These are phyloP conservation scores for Alternaria hordeiaustralica DNA, from an alignment of 2,329 filamentous ascomycete species.

Conservation along the genomic window DNA sequence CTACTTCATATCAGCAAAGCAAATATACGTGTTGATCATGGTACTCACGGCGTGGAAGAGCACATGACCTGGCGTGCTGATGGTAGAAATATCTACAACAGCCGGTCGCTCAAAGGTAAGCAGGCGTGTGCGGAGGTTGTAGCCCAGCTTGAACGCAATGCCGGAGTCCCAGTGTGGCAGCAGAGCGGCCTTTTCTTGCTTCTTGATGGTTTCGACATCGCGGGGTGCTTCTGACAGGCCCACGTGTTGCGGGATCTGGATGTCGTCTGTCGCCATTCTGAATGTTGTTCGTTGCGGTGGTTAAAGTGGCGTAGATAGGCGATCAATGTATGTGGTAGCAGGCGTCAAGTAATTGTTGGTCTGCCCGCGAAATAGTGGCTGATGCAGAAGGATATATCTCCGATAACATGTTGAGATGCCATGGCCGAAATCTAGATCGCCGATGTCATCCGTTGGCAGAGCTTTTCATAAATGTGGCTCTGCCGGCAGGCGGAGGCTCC, in stretches of 20 bases:
- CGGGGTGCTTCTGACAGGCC: conserved; percentile 32
- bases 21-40: background rate
- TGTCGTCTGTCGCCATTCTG: conserved; percentile 16
- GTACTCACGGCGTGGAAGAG: conserved; percentile 69
- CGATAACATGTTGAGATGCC: background rate
- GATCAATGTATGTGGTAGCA: background rate
- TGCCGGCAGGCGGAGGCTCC: conserved; percentile 2
- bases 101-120: conserved; percentile 59
- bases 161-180: conserved; percentile 63
- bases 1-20: background rate
- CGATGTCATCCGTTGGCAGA: conserved; percentile 11
- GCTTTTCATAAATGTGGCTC: conserved; percentile 18
- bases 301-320: background rate
- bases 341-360: background rate
- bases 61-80: conserved; percentile 60
- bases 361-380: background rate
- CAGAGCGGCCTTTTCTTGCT: conserved; percentile 48
- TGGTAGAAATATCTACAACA: conserved; percentile 68
- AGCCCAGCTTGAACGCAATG: conserved; percentile 69
- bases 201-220: conserved; percentile 46
- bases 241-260: conserved; percentile 29
- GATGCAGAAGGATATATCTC: background rate
- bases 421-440: conserved; percentile 2
- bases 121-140: conserved; percentile 66
- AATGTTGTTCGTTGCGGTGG: background rate